phyloP scores from a whole-genome alignment of 2,329 filamentous ascomycete genomes.

The Talaromyces piceae region DNA sequence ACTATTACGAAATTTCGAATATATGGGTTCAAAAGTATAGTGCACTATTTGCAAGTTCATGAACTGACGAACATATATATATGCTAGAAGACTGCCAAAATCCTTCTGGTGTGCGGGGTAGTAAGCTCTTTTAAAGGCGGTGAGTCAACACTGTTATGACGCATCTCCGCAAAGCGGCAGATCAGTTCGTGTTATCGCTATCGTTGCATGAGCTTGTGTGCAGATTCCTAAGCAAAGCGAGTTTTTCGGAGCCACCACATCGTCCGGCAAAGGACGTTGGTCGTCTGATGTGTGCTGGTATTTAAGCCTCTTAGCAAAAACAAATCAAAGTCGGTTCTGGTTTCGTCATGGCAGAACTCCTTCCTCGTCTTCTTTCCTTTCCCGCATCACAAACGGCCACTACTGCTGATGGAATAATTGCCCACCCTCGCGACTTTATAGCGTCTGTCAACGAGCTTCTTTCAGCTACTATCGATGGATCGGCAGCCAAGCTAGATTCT shows the following conservation, averaged over 20 bases:
- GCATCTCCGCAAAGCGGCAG: conserved; percentile 6
- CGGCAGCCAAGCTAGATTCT: conserved; percentile 13
- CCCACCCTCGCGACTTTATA: conserved; percentile 32
- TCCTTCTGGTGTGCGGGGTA: background rate
- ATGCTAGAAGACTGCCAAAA: background rate
- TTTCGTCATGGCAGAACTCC: conserved; percentile 22
- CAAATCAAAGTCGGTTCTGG: background rate
- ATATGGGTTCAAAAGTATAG: background rate
- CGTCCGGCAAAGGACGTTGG: background rate
- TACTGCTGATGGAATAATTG: conserved; percentile 35
- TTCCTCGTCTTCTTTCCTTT: conserved; percentile 32
- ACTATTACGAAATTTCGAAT: background rate
- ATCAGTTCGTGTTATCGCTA: background rate
- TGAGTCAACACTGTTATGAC: conserved; percentile 5
- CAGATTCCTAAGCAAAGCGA: background rate
- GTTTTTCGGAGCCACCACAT: background rate
- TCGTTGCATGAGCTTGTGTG: background rate
- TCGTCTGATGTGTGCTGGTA: background rate
- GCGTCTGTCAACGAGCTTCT: conserved; percentile 29
- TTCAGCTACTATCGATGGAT: conserved; percentile 23
- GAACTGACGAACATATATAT: background rate
- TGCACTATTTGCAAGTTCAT: background rate
- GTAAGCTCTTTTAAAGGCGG: conserved; percentile 4
- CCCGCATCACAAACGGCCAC: conserved; percentile 30
- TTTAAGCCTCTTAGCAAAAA: background rate